Evolutionary conservation across 2,329 filamentous ascomycete species (phyloP).

Genomic region (Thielaviopsis punctulata): DNA sequence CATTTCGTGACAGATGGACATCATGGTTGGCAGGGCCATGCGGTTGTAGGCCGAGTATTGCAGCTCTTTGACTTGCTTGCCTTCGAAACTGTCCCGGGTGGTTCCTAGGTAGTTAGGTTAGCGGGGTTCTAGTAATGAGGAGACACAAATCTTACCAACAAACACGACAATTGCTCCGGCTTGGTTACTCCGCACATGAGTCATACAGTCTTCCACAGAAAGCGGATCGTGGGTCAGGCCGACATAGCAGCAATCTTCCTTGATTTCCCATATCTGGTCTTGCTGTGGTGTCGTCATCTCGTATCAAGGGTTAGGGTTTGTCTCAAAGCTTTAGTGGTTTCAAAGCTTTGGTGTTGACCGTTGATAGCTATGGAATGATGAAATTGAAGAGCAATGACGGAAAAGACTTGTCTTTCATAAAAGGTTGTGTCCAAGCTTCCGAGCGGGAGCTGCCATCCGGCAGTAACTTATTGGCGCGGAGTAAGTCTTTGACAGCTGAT

Average conservation of each 20-base stretch:
- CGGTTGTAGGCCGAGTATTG: conserved; percentile 59
- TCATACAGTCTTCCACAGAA: conserved; percentile 38
- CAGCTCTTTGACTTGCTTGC: conserved; percentile 55
- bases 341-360: neutral
- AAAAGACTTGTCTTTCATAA: too few relatives aligned
- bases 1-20: conserved; percentile 42
- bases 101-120: conserved; percentile 34
- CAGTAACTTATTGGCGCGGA: too few relatives aligned
- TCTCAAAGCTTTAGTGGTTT: neutral
- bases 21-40: conserved; percentile 52
- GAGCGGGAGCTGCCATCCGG: too few relatives aligned
- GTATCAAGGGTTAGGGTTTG: neutral
- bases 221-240: conserved; percentile 48
- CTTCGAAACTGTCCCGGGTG: conserved; percentile 57
- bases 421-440: too few relatives aligned
- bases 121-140: conserved; percentile 11
- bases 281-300: neutral
- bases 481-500: neutral
- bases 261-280: conserved; percentile 21
- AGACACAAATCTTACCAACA: conserved; percentile 34
- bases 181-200: conserved; percentile 51
- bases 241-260: conserved; percentile 42
- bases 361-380: too few relatives aligned
- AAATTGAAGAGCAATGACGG: too few relatives aligned
- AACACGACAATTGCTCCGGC: conserved; percentile 66